A percentile compares a stretch with the other conserved stretches of the same genome.
phyloP scores from a whole-genome alignment of 257 asterid species.

The Prunella vulgaris region DNA sequence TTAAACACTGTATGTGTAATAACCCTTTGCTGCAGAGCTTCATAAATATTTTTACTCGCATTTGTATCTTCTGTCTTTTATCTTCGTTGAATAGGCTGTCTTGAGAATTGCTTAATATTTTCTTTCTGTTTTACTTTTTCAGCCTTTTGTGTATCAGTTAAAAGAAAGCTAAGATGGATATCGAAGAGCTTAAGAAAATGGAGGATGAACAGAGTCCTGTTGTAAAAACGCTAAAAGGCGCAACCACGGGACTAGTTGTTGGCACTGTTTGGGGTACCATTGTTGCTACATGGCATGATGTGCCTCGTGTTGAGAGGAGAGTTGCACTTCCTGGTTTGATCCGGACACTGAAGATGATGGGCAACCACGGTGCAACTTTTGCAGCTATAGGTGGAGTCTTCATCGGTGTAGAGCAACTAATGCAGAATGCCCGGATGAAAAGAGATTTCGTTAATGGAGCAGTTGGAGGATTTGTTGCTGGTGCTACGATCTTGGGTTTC shows the following conservation, averaged over 20 bases:
- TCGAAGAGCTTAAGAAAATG: constrained; percentile 61
- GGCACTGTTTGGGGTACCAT: constrained; percentile 92
- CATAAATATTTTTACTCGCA: neutral
- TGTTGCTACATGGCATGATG: constrained; percentile 95
- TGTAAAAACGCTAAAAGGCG: constrained; percentile 73
- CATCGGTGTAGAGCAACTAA: constrained; percentile 78
- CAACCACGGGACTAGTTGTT: constrained; percentile 66
- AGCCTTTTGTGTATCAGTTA: constrained; percentile 9
- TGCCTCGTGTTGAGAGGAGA: constrained; percentile 94
- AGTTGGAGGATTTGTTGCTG: constrained; percentile 93
- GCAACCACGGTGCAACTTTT: constrained; percentile 76
- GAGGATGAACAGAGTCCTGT: constrained; percentile 70
- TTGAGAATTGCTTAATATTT: neutral
- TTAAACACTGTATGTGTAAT: neutral
- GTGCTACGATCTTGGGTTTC: constrained; percentile 80
- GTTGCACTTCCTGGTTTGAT: constrained; percentile 94
- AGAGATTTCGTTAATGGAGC: constrained; percentile 94
- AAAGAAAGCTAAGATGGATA: constrained; percentile 52
- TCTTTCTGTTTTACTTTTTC: neutral
- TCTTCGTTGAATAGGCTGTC: neutral
- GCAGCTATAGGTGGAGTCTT: constrained; percentile 96
- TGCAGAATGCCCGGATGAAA: constrained; percentile 75
- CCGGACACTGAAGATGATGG: constrained; percentile 94
- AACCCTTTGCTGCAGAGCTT: neutral
- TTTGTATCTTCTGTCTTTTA: neutral